Evolutionary conservation across 371 early-diverging fungal species (phyloP).

Genomic region (Parasitella parasitica): DNA sequence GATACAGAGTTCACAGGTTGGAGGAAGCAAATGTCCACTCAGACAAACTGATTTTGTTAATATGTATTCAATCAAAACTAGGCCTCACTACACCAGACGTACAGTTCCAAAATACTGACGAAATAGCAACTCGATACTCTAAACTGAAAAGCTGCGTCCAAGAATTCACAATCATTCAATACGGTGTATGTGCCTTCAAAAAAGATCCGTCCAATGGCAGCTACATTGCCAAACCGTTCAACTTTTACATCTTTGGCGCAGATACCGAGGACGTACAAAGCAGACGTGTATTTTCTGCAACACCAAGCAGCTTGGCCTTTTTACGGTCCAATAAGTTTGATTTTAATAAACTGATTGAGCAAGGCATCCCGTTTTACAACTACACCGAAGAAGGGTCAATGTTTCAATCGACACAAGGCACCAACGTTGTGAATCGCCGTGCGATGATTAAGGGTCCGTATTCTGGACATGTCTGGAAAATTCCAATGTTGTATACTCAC

Average conservation of each 20-base stretch:
- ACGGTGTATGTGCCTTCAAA: slow-evolving; percentile 77
- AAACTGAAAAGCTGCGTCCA: slow-evolving; percentile 56
- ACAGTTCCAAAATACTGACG: slow-evolving; percentile 34
- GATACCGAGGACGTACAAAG: slow-evolving; percentile 28
- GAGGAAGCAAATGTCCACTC: not conserved
- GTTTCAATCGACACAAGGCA: slow-evolving; percentile 13
- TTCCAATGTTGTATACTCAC: not conserved
- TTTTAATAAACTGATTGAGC: slow-evolving; percentile 66
- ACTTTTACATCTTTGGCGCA: slow-evolving; percentile 81
- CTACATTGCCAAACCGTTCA: slow-evolving; percentile 79
- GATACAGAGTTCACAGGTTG: slow-evolving; percentile 87
- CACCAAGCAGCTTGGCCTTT: slow-evolving; percentile 61
- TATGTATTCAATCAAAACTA: not conserved
- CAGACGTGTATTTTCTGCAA: slow-evolving; percentile 60
- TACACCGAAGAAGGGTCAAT: slow-evolving; percentile 32
- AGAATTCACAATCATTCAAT: slow-evolving; percentile 70
- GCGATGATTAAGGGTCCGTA: slow-evolving; percentile 12
- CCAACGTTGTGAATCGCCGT: slow-evolving; percentile 10
- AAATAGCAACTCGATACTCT: slow-evolving; percentile 57
- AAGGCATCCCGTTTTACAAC: slow-evolving; percentile 49
- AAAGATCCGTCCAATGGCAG: slow-evolving; percentile 33
- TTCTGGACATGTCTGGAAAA: too few relatives aligned
- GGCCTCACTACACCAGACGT: slow-evolving; percentile 28
- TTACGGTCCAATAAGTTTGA: slow-evolving; percentile 67
- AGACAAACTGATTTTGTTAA: not conserved